These are phyloP conservation scores for Neurospora sp. DNA, from an alignment of 495 filamentous ascomycete species.

Conservation along the genomic window DNA sequence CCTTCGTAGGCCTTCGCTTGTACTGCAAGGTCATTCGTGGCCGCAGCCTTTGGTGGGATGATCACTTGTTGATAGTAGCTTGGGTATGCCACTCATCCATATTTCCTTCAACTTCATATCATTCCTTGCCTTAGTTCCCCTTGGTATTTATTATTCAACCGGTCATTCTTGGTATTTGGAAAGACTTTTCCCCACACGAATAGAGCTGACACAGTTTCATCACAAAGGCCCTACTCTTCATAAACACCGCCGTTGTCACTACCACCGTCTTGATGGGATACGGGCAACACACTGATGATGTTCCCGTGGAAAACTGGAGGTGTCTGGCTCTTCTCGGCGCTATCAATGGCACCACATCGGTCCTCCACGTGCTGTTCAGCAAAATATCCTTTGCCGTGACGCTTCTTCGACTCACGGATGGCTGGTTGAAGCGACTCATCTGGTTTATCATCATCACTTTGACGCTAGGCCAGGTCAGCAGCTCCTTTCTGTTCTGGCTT, in stretches of 20 bases:
- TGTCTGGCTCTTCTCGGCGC: slow-evolving; percentile 9
- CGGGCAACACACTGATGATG: slow-evolving; percentile 2
- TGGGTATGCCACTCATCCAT: slow-evolving; percentile 12
- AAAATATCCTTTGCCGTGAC: slow-evolving; percentile 19
- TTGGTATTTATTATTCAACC: neutral
- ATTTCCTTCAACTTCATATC: neutral
- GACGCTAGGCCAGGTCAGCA: neutral
- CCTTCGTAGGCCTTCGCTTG: slow-evolving; percentile 16
- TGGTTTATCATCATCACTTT: slow-evolving; percentile 15
- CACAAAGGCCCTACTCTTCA: slow-evolving; percentile 7
- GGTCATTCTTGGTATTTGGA: neutral
- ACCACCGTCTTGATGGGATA: slow-evolving; percentile 9
- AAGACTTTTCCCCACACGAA: neutral
- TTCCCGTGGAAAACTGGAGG: slow-evolving; percentile 8
- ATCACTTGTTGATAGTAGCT: slow-evolving; percentile 19
- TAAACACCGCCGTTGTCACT: slow-evolving; percentile 2
- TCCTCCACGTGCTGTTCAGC: slow-evolving; percentile 11
- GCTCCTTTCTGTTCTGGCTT: neutral
- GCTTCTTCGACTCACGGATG: slow-evolving; percentile 10
- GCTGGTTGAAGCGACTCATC: slow-evolving; percentile 9
- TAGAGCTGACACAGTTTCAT: neutral
- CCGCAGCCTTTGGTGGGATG: slow-evolving; percentile 21
- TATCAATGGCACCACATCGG: slow-evolving; percentile 12
- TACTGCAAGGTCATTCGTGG: slow-evolving; percentile 19
- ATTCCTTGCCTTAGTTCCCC: neutral